Conservation (phyloP, 345 rosid genomes). For the Syzygium jambos region DNA sequence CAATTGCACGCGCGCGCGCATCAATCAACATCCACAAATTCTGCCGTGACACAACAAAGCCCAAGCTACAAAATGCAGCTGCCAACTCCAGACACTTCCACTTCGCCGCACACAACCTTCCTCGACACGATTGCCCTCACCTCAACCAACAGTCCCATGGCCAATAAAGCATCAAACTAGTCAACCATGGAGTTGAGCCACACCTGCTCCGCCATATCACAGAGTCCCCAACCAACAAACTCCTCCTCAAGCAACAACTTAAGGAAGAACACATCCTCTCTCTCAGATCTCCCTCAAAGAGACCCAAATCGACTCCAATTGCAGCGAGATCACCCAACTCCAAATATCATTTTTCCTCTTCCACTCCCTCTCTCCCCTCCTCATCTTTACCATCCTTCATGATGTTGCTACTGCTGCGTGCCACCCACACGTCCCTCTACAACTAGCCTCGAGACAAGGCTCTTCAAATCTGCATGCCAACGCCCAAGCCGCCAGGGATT, state of each 20-base stretch:
- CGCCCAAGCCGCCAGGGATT: neutral
- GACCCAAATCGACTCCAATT: conserved; percentile 19
- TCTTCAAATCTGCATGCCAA: neutral
- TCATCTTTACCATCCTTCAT: neutral
- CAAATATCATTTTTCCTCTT: neutral
- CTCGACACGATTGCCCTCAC: neutral
- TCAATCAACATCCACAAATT: neutral
- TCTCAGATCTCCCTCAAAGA: conserved; percentile 55
- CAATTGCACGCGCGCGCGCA: no score
- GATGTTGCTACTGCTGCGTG: neutral
- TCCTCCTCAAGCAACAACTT: conserved; percentile 88
- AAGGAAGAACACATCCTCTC: conserved; percentile 76
- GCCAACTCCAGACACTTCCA: neutral
- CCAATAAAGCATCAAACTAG: neutral
- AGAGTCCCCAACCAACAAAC: conserved; percentile 77
- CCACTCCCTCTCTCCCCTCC: neutral
- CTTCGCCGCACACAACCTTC: neutral
- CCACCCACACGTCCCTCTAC: neutral
- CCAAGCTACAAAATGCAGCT: neutral
- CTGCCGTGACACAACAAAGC: neutral
- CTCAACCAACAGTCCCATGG: neutral
- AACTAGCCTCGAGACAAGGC: neutral
- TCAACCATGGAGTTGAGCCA: neutral
- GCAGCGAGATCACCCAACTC: neutral
- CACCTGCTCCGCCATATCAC: conserved; percentile 87